A percentile compares a stretch with the other conserved stretches of the same genome.
Evolutionary conservation across 2,329 filamentous ascomycete genomes (phyloP).

Genomic region (Alternaria sp.): DNA sequence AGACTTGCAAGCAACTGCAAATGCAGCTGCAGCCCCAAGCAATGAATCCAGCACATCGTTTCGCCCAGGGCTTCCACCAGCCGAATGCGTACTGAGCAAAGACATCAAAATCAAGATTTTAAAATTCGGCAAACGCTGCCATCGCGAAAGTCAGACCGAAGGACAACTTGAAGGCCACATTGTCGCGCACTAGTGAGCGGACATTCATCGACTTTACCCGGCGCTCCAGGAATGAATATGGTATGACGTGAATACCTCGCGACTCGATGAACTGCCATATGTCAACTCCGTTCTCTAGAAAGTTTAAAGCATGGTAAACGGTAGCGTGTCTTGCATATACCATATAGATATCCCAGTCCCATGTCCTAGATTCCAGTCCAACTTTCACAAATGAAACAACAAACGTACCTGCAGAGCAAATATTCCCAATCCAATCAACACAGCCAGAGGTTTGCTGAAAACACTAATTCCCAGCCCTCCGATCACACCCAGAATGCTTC

Average conservation of each 20-base stretch:
- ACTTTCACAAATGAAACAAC: background rate
- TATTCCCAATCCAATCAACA: conserved; percentile 71
- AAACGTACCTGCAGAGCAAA: conserved; percentile 68
- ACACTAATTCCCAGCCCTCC: conserved; percentile 71
- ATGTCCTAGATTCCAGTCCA: conserved; percentile 1
- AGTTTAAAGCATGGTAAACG: conserved; percentile 12
- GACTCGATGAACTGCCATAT: conserved; percentile 57
- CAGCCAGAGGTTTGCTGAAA: conserved; percentile 74
- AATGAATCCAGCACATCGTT: conserved; percentile 39
- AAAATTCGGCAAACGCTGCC: conserved; percentile 70
- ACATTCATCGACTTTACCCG: conserved; percentile 62
- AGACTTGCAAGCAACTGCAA: conserved; percentile 47
- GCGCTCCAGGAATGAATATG: conserved; percentile 58
- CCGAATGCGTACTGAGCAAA: conserved; percentile 10
- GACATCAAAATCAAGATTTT: background rate
- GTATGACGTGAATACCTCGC: conserved; percentile 61
- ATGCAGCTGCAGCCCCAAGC: conserved; percentile 46
- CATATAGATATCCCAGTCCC: conserved; percentile 14
- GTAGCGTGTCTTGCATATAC: conserved; percentile 17
- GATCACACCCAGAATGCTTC: conserved; percentile 55
- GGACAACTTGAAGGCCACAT: conserved; percentile 71
- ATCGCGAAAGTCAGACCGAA: conserved; percentile 78
- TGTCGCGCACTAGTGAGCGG: conserved; percentile 62
- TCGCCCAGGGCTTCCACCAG: conserved; percentile 21
- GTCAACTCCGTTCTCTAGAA: conserved; percentile 23